Evolutionary conservation across 257 asterid genomes (phyloP), one percentile per base, ranked within the genome.

Genomic region (Plectranthus barbatus): DNA sequence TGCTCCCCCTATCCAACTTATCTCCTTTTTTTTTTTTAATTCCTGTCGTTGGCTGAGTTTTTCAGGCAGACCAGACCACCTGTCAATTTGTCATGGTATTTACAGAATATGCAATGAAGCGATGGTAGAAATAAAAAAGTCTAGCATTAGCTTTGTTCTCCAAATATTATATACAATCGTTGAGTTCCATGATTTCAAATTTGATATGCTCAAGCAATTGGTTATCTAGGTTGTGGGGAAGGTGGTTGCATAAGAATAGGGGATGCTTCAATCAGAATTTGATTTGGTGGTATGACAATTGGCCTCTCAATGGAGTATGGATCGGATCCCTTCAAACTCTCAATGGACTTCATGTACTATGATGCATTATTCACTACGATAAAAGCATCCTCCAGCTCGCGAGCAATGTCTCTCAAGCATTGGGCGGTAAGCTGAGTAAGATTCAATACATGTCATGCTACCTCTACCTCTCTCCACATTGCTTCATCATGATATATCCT

Each of bases 301-400:
- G 90, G 77, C 81, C 94, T 81, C 79, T 86, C 94, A 57, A 69
- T 50, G 1, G 97, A 86, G 76, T 79, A 90, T 29, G 92, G 97
- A 69, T 74, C 71, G 20, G 95, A 86, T 62, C 97, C 97, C 39
- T 75, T 83, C 66, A 90, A 72, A 60, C 83, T 78, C 60, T 78
- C 83, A 1, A 74, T 70, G 13, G 83, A 78, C 21, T 74, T 78
- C 83, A 78, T 78, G 24, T 76, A 76, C 36, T 76, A 77, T 1
- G 81, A 76, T 13, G 83, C 83, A 42, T 78, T 78, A 8, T 78
- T 78, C 23, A 74, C 80, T 45, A 78, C 70, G 63, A 78, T 78
- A 72, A 78, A 78, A 23, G 97, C 94, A 54, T 86, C 97, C 82
- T 90, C 97, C 42, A 90, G 91, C 80, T 90, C 95, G 15, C 95